phyloP scores from a whole-genome alignment of 1,284 basidiomycete genomes.

The Retiboletus flavoniger region DNA sequence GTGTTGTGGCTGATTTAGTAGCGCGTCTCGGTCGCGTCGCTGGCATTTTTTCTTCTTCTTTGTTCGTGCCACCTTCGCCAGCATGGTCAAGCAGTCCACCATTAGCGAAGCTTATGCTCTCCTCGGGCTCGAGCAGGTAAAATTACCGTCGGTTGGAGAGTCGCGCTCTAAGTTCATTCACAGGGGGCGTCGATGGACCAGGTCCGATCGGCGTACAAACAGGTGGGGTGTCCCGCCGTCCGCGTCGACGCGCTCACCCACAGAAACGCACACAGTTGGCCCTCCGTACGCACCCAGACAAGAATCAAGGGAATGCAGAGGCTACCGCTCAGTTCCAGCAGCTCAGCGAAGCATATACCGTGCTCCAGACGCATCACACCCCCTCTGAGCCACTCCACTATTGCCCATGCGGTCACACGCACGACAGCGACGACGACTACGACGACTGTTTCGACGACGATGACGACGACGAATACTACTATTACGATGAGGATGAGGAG shows the following conservation, averaged over 20 bases:
- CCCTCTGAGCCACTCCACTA: constrained; percentile 26
- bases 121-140: constrained; percentile 60
- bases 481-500: constrained; percentile 37
- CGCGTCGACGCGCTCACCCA: constrained; percentile 2
- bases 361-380: constrained; percentile 54
- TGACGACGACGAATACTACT: constrained; percentile 36
- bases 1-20: constrained; percentile 16
- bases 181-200: constrained; percentile 61
- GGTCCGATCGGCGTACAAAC: constrained; percentile 66
- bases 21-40: constrained; percentile 35
- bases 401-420: constrained; percentile 15
- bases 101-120: constrained; percentile 52
- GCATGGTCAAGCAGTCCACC: constrained; percentile 40
- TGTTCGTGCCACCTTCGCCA: constrained; percentile 10
- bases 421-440: constrained; percentile 26
- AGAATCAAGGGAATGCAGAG: constrained; percentile 60
- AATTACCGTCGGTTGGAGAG: neutral
- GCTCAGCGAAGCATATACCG: constrained; percentile 64
- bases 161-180: constrained; percentile 9
- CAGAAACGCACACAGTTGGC: constrained; percentile 46
- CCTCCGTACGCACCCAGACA: constrained; percentile 70
- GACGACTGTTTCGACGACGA: constrained; percentile 38
- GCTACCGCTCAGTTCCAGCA: constrained; percentile 69
- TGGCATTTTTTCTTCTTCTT: constrained; percentile 11
- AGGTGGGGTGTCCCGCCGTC: constrained; percentile 39